These are phyloP conservation scores for Dianthus caryophyllus DNA, from an alignment of 148 eudicot species.

Conservation along the genomic window DNA sequence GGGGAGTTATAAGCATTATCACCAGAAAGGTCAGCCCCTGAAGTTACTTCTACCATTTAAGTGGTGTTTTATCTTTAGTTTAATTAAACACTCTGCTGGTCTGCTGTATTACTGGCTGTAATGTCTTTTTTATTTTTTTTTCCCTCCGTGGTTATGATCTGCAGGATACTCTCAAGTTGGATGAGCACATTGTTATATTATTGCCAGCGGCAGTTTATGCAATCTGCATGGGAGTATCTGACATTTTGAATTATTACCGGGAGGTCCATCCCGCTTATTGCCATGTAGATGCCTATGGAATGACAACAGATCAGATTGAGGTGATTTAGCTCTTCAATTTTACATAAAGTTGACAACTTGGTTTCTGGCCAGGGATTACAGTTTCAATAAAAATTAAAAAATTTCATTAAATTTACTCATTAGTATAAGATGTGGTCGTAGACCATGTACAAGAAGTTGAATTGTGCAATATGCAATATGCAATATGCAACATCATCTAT, in stretches of 20 bases:
- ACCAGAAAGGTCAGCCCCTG: constrained; percentile 55
- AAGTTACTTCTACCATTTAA: neutral
- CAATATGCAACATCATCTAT: neutral
- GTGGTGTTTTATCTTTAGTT: neutral
- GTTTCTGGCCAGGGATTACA: neutral
- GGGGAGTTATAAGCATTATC: constrained; percentile 54
- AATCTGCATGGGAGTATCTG: constrained; percentile 62
- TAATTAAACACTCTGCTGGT: neutral
- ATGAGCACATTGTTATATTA: constrained; percentile 49
- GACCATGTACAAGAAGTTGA: neutral
- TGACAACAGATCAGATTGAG: constrained; percentile 34
- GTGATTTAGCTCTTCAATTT: constrained; percentile 23
- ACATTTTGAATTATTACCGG: constrained; percentile 31
- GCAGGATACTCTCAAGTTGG: constrained; percentile 53
- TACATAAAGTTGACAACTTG: neutral
- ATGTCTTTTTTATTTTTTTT: constrained; percentile 1
- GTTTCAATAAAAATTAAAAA: neutral
- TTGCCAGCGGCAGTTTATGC: constrained; percentile 79
- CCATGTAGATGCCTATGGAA: constrained; percentile 35
- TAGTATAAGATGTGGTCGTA: neutral
- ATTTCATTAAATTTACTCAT: neutral
- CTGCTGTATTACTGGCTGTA: constrained; percentile 5
- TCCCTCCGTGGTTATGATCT: constrained; percentile 4
- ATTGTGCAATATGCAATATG: neutral
- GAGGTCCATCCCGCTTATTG: constrained; percentile 27